Percentiles rank a stretch among this genome's conserved stretches.
Conservation (phyloP, 495 filamentous ascomycete species). For the Ramalina intermedia region DNA sequence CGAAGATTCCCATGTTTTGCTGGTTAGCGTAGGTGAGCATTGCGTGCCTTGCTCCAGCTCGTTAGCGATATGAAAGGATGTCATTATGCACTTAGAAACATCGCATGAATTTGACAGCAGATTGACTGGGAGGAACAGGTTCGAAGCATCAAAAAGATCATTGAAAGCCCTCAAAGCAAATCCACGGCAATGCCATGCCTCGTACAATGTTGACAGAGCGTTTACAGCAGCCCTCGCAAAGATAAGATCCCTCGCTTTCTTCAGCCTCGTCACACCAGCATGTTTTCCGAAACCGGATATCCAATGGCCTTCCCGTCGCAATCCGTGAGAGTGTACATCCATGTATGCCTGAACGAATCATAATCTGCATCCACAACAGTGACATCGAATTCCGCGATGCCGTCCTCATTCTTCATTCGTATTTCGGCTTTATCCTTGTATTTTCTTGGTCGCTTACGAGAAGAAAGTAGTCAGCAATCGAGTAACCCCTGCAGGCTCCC, state of each 20-base stretch:
- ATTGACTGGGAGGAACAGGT: no score
- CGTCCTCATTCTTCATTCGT: conserved; percentile 3
- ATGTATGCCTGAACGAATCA: neutral
- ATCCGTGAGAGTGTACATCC: conserved; percentile 12
- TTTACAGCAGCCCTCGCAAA: no score
- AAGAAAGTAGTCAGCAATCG: neutral
- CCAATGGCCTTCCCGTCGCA: neutral
- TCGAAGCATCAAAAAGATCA: no score
- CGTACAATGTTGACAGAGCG: no score
- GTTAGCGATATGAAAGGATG: neutral
- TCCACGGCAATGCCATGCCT: no score
- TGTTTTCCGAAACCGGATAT: neutral
- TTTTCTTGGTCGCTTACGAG: conserved; percentile 4
- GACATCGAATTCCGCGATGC: neutral
- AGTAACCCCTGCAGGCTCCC: neutral
- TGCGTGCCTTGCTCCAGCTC: conserved; percentile 1
- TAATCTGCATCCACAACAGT: conserved; percentile 7
- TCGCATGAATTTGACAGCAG: no score
- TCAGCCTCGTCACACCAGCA: neutral
- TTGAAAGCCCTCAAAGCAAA: no score
- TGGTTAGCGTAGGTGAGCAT: neutral
- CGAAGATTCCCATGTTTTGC: neutral
- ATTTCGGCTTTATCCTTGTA: conserved; percentile 2
- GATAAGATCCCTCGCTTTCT: no score
- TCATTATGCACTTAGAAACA: neutral